A percentile compares a stretch with the other conserved stretches of the same genome.
Evolutionary conservation across 257 asterid genomes (phyloP).

Genomic region (Fraxinus cuspidata): DNA sequence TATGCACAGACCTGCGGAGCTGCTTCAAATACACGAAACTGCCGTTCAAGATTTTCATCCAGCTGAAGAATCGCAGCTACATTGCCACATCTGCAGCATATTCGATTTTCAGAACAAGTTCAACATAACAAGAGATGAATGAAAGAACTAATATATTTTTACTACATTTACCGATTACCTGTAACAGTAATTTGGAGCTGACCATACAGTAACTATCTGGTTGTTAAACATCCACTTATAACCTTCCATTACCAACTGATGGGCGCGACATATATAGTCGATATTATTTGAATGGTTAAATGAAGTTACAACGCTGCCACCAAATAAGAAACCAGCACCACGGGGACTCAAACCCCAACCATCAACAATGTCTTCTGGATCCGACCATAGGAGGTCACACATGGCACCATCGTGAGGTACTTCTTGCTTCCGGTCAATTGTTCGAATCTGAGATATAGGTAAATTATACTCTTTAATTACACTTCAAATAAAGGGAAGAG

Average conservation of each 20-base stretch:
- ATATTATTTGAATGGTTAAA: conserved; percentile 81
- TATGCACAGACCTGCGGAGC: conserved; percentile 77
- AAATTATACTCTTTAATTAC: conserved; percentile 22
- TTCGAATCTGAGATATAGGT: conserved; percentile 61
- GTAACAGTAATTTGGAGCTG: conserved; percentile 97
- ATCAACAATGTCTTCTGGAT: conserved; percentile 92
- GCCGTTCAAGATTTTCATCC: conserved; percentile 74
- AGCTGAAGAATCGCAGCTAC: conserved; percentile 97
- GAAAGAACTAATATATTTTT: background rate
- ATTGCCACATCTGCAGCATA: conserved; percentile 80
- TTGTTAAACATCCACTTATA: conserved; percentile 94
- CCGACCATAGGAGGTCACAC: conserved; percentile 99
- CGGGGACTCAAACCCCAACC: conserved; percentile 99
- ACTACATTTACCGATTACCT: conserved; percentile 52
- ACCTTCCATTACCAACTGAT: conserved; percentile 99
- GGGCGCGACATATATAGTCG: conserved; percentile 96
- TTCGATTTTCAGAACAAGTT: conserved; percentile 7
- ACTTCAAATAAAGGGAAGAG: conserved; percentile 13
- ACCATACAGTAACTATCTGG: conserved; percentile 97
- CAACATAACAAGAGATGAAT: background rate
- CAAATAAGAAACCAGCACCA: conserved; percentile 96
- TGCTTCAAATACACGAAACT: conserved; percentile 89
- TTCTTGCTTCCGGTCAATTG: conserved; percentile 95
- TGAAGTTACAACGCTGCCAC: conserved; percentile 81
- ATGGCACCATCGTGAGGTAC: conserved; percentile 99